Conservation (phyloP, 805 yeast genomes). For the Sungouiella blattae region DNA sequence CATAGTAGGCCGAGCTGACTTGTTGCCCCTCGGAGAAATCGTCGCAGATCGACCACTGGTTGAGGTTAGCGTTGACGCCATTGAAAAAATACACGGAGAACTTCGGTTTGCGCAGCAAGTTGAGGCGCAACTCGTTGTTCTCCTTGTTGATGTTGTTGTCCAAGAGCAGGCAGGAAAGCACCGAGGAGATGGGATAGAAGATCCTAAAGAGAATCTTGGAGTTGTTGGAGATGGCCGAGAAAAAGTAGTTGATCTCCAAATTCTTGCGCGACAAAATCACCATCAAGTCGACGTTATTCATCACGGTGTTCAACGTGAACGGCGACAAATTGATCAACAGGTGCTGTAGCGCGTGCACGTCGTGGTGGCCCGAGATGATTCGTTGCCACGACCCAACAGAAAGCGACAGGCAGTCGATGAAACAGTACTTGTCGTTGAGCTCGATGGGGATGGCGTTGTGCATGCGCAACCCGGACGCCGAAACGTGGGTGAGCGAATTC, state of each 20-base stretch:
- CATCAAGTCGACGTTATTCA: slow-evolving; percentile 67
- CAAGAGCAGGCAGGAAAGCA: slow-evolving; percentile 54
- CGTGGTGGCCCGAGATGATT: slow-evolving; percentile 58
- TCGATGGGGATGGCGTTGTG: slow-evolving; percentile 25
- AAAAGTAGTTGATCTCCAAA: slow-evolving; percentile 72
- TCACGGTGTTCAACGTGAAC: slow-evolving; percentile 54
- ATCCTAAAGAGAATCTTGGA: slow-evolving; percentile 69
- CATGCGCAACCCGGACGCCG: slow-evolving; percentile 11
- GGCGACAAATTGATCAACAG: slow-evolving; percentile 65
- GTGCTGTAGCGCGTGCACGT: slow-evolving; percentile 38
- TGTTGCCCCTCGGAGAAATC: slow-evolving; percentile 84
- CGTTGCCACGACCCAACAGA: slow-evolving; percentile 83
- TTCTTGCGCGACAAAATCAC: slow-evolving; percentile 70
- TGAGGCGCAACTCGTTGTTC: slow-evolving; percentile 46
- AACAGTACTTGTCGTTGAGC: slow-evolving; percentile 51
- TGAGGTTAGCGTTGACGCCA: slow-evolving; percentile 48
- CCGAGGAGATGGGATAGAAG: slow-evolving; percentile 63
- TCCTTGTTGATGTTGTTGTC: slow-evolving; percentile 43
- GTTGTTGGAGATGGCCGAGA: slow-evolving; percentile 66
- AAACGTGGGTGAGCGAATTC: slow-evolving; percentile 16
- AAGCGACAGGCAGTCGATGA: slow-evolving; percentile 63
- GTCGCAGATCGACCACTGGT: slow-evolving; percentile 79
- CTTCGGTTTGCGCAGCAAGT: slow-evolving; percentile 60
- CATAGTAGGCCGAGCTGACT: slow-evolving; percentile 61
- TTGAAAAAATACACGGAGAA: slow-evolving; percentile 74